A percentile compares a stretch with the other conserved stretches of the same genome.
Evolutionary conservation across 176 grass and related monocot genomes (phyloP).

Genomic region (Carex pumila): DNA sequence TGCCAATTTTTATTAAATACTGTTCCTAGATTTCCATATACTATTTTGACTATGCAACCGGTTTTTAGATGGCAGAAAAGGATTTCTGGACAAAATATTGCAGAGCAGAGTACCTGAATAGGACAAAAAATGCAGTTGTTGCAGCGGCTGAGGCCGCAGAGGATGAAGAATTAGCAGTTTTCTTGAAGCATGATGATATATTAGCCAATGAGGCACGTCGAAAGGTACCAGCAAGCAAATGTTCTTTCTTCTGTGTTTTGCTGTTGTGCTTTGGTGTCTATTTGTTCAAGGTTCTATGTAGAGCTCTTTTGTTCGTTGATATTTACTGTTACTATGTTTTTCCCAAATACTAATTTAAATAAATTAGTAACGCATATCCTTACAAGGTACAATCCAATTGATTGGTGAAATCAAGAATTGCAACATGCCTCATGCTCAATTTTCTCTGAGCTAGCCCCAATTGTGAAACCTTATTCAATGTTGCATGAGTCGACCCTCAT

Average conservation of each 20-base stretch:
- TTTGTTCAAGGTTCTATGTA: neutral
- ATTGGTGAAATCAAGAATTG: neutral
- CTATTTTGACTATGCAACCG: slow-evolving; percentile 10
- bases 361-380: neutral
- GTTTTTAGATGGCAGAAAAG: slow-evolving; percentile 59
- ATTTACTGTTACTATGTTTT: neutral
- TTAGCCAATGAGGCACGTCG: slow-evolving; percentile 64
- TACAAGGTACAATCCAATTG: neutral
- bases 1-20: neutral
- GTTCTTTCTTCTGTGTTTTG: slow-evolving; percentile 3
- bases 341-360: neutral
- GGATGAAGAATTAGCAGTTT: slow-evolving; percentile 90
- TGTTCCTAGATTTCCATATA: neutral
- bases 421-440: neutral
- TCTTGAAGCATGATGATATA: slow-evolving; percentile 92
- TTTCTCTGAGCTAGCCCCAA: neutral
- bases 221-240: slow-evolving; percentile 42
- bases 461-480: neutral
- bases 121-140: slow-evolving; percentile 71
- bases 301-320: neutral
- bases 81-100: slow-evolving; percentile 98
- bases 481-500: too few relatives aligned
- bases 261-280: neutral
- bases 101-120: slow-evolving; percentile 91
- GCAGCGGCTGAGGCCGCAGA: slow-evolving; percentile 89